Evolutionary conservation across 805 yeast species (phyloP).

Genomic region (Candida arabinofermentans): DNA sequence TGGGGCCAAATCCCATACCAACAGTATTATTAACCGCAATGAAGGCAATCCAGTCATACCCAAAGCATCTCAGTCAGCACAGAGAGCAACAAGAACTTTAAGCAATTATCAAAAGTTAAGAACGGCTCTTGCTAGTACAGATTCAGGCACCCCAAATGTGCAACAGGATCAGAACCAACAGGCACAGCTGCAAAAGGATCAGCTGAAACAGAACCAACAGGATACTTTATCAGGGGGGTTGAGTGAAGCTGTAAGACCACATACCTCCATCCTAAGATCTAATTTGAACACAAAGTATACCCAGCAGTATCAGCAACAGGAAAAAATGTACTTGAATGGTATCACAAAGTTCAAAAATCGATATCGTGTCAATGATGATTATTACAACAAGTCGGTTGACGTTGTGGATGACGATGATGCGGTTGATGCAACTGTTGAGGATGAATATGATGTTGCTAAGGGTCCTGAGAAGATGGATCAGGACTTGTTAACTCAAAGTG

Average conservation of each 20-base stretch:
- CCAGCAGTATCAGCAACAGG: slow-evolving; percentile 49
- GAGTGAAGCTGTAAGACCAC: slow-evolving; percentile 23
- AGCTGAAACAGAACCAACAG: slow-evolving; percentile 1
- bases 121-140: slow-evolving; percentile 8
- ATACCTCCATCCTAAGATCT: slow-evolving; percentile 27
- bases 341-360: slow-evolving; percentile 33
- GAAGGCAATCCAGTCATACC: neutral
- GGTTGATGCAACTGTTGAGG: slow-evolving; percentile 23
- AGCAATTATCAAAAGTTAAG: slow-evolving; percentile 17
- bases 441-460: slow-evolving; percentile 19
- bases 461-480: slow-evolving; percentile 15
- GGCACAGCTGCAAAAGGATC: slow-evolving; percentile 2
- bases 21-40: neutral
- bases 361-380: slow-evolving; percentile 42
- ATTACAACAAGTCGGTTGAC: slow-evolving; percentile 48
- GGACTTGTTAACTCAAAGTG: slow-evolving; percentile 12
- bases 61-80: slow-evolving; percentile 6
- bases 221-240: neutral
- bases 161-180: neutral
- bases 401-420: slow-evolving; percentile 34
- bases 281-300: slow-evolving; percentile 31
- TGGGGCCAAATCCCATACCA: neutral
- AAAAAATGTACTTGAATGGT: slow-evolving; percentile 45
- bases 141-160: neutral
- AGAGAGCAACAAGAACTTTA: slow-evolving; percentile 14